phyloP scores from a whole-genome alignment of 2,329 filamentous ascomycete species.

The Trichoderma lentiforme region DNA sequence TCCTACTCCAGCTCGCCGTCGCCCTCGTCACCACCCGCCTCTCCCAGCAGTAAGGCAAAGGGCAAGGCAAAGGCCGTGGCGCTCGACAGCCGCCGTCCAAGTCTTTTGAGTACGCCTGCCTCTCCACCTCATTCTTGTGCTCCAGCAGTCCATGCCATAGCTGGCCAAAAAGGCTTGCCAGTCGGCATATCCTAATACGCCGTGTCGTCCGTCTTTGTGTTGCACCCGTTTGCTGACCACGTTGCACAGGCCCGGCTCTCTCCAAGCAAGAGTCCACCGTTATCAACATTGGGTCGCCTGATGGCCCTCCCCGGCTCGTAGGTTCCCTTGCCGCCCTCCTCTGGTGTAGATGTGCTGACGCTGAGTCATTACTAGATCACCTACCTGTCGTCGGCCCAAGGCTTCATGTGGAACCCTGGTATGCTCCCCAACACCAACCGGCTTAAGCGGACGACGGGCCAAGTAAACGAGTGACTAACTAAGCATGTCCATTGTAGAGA shows the following conservation, averaged over 20 bases:
- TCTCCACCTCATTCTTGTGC: background rate
- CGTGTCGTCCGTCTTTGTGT: constrained; percentile 3
- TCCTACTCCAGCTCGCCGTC: constrained; percentile 43
- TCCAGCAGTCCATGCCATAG: background rate
- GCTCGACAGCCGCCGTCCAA: constrained; percentile 56
- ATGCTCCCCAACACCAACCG: constrained; percentile 23
- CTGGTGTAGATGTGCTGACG: background rate
- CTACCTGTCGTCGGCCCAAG: constrained; percentile 74
- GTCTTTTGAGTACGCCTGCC: constrained; percentile 54
- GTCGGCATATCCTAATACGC: background rate
- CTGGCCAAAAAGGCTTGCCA: background rate
- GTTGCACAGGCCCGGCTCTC: constrained; percentile 61
- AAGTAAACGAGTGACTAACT: background rate
- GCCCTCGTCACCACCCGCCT: constrained; percentile 57
- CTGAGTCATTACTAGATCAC: constrained; percentile 57
- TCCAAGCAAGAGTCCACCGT: constrained; percentile 75
- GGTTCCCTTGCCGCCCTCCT: constrained; percentile 30
- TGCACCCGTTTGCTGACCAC: constrained; percentile 28
- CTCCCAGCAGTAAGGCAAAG: constrained; percentile 44
- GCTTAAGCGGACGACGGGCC: background rate
- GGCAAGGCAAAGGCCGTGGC: constrained; percentile 35
- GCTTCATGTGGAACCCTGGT: constrained; percentile 82
- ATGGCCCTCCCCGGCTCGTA: constrained; percentile 70
- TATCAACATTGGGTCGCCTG: constrained; percentile 71
- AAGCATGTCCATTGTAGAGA: constrained; percentile 48